These are phyloP conservation scores for Leishmania tropica DNA, from an alignment of 208 protist species.

Conservation along the genomic window DNA sequence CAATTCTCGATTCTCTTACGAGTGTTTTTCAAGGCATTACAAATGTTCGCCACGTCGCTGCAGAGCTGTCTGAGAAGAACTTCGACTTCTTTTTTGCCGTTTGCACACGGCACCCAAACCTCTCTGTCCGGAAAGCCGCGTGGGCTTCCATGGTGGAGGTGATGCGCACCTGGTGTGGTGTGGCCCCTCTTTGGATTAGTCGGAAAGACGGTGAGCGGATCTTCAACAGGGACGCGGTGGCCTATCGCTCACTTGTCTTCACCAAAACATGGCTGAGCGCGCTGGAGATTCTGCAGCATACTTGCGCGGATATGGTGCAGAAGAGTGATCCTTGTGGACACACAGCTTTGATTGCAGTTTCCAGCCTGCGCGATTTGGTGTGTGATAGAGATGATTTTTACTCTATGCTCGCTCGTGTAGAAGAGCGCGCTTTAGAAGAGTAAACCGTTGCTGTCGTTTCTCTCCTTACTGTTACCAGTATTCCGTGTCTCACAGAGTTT, in stretches of 20 bases:
- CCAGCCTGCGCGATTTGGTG: constrained; percentile 58
- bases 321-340: constrained; percentile 35
- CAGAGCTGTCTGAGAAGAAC: constrained; percentile 28
- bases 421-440: constrained; percentile 18
- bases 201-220: constrained; percentile 22
- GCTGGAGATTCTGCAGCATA: constrained; percentile 29
- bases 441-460: not conserved
- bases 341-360: constrained; percentile 50
- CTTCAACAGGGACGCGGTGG: constrained; percentile 18
- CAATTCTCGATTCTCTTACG: constrained; percentile 40
- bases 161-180: constrained; percentile 48
- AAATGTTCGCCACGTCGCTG: constrained; percentile 35
- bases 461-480: not conserved
- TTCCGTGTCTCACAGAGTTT: not conserved
- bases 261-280: constrained; percentile 48
- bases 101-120: constrained; percentile 30
- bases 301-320: constrained; percentile 32
- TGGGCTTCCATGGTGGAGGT: constrained; percentile 37
- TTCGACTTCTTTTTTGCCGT: constrained; percentile 40
- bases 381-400: constrained; percentile 43
- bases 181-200: constrained; percentile 19
- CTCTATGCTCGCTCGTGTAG: constrained; percentile 34
- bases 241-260: constrained; percentile 36
- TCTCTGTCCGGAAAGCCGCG: constrained; percentile 30
- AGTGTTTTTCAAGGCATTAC: constrained; percentile 42